Evolutionary conservation across 805 yeast genomes (phyloP).

Genomic region (Myxozyma geophila): DNA sequence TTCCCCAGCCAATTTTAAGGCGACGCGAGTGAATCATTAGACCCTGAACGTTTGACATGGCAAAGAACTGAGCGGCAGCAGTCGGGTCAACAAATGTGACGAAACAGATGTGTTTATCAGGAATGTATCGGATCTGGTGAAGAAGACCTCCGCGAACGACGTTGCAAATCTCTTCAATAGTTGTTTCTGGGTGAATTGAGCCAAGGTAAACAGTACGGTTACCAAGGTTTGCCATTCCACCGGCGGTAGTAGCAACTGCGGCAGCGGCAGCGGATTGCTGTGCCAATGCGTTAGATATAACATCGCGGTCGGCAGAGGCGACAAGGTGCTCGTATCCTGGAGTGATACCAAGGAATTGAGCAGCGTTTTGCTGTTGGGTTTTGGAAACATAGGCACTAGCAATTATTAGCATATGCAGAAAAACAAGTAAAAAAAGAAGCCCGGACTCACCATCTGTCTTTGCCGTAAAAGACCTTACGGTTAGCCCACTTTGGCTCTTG

Average conservation of each 20-base stretch:
- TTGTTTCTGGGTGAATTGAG: conserved; percentile 82
- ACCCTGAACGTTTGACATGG: conserved; percentile 90
- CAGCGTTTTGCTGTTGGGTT: conserved; percentile 96
- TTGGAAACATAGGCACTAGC: conserved; percentile 81
- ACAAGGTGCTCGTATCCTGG: conserved; percentile 85
- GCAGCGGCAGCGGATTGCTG: conserved; percentile 98
- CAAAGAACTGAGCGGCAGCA: conserved; percentile 96
- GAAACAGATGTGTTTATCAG: conserved; percentile 89
- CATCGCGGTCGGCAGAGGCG: conserved; percentile 65
- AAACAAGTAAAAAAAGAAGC: background rate
- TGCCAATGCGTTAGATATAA: conserved; percentile 57
- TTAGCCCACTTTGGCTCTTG: conserved; percentile 69
- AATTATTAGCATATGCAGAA: conserved; percentile 46
- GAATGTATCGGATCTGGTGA: conserved; percentile 77
- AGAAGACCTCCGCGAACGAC: conserved; percentile 93
- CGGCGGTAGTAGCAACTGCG: conserved; percentile 93
- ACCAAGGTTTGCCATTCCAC: conserved; percentile 89
- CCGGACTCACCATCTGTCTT: conserved; percentile 62
- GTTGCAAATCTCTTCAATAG: conserved; percentile 91
- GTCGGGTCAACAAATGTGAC: conserved; percentile 95
- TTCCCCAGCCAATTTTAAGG: conserved; percentile 97
- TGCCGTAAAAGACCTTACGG: conserved; percentile 85
- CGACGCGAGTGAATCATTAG: conserved; percentile 82
- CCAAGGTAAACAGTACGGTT: conserved; percentile 93
- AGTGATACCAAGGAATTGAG: conserved; percentile 87